phyloP scores from a whole-genome alignment of 148 eudicot species.

The Chenopodium quinoa region DNA sequence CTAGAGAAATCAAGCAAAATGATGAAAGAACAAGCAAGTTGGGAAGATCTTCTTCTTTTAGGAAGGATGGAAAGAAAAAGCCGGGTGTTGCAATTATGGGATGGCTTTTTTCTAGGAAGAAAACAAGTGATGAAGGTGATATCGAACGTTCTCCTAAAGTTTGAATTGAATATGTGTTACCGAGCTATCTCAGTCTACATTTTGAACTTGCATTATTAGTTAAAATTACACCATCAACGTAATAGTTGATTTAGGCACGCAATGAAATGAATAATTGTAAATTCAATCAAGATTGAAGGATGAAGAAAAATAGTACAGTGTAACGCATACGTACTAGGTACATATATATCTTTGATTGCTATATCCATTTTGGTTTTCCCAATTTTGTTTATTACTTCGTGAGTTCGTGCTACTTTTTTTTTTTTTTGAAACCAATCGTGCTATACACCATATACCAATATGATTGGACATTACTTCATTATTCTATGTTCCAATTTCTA shows the following conservation, averaged over 20 bases:
- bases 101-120: slow-evolving; percentile 55
- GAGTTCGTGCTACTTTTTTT: no score
- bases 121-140: slow-evolving; percentile 25
- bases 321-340: background rate
- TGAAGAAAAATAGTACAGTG: background rate
- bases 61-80: slow-evolving; percentile 51
- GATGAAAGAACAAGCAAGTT: slow-evolving; percentile 24
- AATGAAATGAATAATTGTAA: background rate
- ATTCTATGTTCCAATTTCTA: no score
- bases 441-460: no score
- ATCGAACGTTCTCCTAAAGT: slow-evolving; percentile 15
- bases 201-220: background rate
- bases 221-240: background rate
- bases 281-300: background rate
- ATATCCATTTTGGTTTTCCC: background rate
- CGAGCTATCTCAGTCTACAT: background rate
- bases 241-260: background rate
- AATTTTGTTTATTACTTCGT: background rate
- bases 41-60: slow-evolving; percentile 25
- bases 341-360: background rate
- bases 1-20: slow-evolving; percentile 27
- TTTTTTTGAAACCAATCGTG: no score
- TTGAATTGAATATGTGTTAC: background rate
- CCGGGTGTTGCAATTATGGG: slow-evolving; percentile 41
- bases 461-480: no score